Percentiles rank a stretch among this genome's conserved stretches.
Evolutionary conservation across 257 asterid species (phyloP).

Genomic region (Jaltomata sinuosa): DNA sequence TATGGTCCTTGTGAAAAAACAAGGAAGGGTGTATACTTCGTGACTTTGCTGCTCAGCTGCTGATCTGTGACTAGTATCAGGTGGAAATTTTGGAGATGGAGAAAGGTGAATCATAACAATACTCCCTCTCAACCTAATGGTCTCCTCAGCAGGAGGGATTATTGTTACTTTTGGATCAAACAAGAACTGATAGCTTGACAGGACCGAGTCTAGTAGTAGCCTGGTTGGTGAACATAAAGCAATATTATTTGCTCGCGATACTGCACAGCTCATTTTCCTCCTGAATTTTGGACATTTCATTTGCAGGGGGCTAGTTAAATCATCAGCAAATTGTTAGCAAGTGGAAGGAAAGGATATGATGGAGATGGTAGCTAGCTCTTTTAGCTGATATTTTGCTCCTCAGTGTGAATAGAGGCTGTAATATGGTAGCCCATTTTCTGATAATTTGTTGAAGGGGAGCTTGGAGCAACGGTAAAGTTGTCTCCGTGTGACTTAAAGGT

Average conservation of each 20-base stretch:
- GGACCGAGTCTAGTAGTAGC: not conserved
- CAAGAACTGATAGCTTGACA: not conserved
- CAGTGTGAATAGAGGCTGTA: not conserved
- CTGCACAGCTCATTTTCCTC: not conserved
- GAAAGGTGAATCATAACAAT: not conserved
- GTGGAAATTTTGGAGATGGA: not conserved
- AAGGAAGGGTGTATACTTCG: not conserved
- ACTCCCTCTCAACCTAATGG: not conserved
- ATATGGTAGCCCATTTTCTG: not conserved
- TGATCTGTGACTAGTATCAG: not conserved
- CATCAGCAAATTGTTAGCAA: not conserved
- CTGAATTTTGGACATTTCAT: not conserved
- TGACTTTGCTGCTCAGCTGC: not conserved
- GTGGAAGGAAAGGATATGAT: not conserved
- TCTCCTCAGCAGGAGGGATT: not conserved
- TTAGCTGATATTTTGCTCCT: not conserved
- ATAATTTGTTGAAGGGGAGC: too few relatives aligned
- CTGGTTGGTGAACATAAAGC: not conserved
- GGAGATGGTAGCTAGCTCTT: not conserved
- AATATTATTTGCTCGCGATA: not conserved
- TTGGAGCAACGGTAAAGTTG: not conserved
- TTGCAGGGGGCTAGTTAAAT: not conserved
- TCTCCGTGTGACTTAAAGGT: not conserved
- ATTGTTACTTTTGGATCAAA: not conserved
- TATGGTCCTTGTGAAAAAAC: not conserved